Percentiles rank a stretch among this genome's conserved stretches.
phyloP scores from a whole-genome alignment of 1,284 basidiomycete genomes.

The Cutaneotrichosporon sp. region DNA sequence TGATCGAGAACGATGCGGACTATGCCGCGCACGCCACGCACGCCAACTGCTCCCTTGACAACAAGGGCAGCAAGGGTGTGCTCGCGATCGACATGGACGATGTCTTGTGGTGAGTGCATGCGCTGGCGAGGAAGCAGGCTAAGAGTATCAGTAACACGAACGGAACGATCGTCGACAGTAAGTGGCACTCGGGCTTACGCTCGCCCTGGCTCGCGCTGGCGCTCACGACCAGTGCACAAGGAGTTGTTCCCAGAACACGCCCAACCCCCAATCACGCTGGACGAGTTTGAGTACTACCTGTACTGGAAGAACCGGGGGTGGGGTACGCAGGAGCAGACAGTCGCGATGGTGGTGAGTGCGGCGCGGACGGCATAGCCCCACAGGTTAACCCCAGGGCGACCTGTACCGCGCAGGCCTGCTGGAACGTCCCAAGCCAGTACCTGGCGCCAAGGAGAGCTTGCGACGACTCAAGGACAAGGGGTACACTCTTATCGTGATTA shows the following conservation, averaged over 20 bases:
- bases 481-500: slow-evolving; percentile 63
- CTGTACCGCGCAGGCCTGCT: slow-evolving; percentile 48
- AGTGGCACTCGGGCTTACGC: slow-evolving; percentile 26
- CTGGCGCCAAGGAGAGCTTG: slow-evolving; percentile 61
- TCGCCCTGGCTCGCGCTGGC: no score
- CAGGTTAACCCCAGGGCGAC: slow-evolving; percentile 6
- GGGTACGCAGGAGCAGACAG: slow-evolving; percentile 56
- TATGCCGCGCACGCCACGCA: background rate
- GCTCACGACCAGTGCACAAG: slow-evolving; percentile 58
- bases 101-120: slow-evolving; percentile 18
- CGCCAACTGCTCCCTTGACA: background rate
- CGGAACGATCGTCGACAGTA: slow-evolving; percentile 60
- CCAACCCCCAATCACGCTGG: slow-evolving; percentile 49
- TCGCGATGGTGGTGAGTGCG: slow-evolving; percentile 37
- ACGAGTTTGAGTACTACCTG: slow-evolving; percentile 59
- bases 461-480: slow-evolving; percentile 59
- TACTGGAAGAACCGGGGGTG: slow-evolving; percentile 65
- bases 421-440: slow-evolving; percentile 50
- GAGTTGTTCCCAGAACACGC: slow-evolving; percentile 54
- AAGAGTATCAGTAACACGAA: slow-evolving; percentile 56
- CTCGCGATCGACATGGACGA: slow-evolving; percentile 38
- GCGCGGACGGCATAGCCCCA: no score
- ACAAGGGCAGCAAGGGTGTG: slow-evolving; percentile 17
- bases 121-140: background rate
- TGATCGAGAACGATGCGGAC: slow-evolving; percentile 13